phyloP scores from a whole-genome alignment of 116 monocot species.

The Iris pallida region DNA sequence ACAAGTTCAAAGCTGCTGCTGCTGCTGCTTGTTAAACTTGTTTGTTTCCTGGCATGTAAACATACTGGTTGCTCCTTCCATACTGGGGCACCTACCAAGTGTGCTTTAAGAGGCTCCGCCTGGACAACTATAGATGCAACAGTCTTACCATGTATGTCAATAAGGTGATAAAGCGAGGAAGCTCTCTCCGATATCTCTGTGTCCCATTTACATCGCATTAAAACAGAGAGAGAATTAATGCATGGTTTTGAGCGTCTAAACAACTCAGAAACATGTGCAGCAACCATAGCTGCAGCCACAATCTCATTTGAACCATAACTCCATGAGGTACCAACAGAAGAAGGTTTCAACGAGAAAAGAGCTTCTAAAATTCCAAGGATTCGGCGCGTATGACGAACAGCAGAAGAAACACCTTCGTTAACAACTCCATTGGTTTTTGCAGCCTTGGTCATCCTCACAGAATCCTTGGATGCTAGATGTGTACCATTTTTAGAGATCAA shows the following conservation, averaged over 20 bases:
- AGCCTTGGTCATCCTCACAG: conserved; percentile 25
- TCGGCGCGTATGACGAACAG: conserved; percentile 76
- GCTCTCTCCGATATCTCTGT: conserved; percentile 78
- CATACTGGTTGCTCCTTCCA: conserved; percentile 29
- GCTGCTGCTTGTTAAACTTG: conserved; percentile 17
- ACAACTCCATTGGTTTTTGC: conserved; percentile 49
- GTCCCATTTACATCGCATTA: conserved; percentile 94
- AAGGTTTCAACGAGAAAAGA: conserved; percentile 93
- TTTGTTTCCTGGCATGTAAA: conserved; percentile 10
- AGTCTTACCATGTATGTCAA: conserved; percentile 94
- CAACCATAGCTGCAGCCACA: conserved; percentile 99
- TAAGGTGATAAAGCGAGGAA: conserved; percentile 89
- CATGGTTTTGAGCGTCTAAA: conserved; percentile 91
- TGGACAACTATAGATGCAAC: conserved; percentile 90
- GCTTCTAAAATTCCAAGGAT: conserved; percentile 94
- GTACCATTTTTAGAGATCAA: conserved; percentile 61
- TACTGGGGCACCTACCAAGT: conserved; percentile 36
- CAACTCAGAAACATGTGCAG: conserved; percentile 95
- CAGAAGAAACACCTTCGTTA: conserved; percentile 49
- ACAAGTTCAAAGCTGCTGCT: conserved; percentile 7
- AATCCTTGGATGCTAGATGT: conserved; percentile 28
- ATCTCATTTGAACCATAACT: conserved; percentile 96
- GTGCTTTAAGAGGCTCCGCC: conserved; percentile 81
- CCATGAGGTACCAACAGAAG: conserved; percentile 97
- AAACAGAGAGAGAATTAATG: conserved; percentile 78